These are phyloP conservation scores for Fragaria vesca DNA, from an alignment of 306 rosid species.

Conservation along the genomic window DNA sequence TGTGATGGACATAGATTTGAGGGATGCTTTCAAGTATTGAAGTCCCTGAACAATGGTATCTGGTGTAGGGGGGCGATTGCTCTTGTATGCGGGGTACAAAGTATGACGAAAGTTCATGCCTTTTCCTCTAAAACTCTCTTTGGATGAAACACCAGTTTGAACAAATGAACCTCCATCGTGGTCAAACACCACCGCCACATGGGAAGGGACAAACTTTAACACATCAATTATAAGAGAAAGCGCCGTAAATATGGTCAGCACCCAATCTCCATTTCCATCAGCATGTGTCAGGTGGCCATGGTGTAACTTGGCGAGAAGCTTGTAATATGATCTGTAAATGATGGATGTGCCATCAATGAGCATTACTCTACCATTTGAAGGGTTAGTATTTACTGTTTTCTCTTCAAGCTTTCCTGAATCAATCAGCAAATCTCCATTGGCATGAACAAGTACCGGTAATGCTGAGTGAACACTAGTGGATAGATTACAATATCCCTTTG, in stretches of 20 bases:
- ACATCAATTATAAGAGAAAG: constrained; percentile 87
- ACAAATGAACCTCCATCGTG: constrained; percentile 93
- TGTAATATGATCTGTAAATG: constrained; percentile 83
- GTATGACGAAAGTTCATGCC: constrained; percentile 91
- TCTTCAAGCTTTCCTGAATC: constrained; percentile 36
- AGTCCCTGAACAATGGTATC: constrained; percentile 97
- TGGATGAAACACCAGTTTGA: constrained; percentile 74
- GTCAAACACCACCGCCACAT: constrained; percentile 97
- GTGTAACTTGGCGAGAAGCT: constrained; percentile 90
- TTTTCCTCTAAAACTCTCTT: constrained; percentile 80
- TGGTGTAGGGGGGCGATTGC: constrained; percentile 95
- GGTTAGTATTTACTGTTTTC: constrained; percentile 15
- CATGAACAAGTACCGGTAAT: constrained; percentile 33
- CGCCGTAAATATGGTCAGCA: constrained; percentile 77
- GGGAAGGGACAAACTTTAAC: constrained; percentile 83
- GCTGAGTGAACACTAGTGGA: constrained; percentile 29
- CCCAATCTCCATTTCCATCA: constrained; percentile 99
- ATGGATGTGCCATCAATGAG: constrained; percentile 86
- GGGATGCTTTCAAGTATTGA: constrained; percentile 91
- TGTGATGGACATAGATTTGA: constrained; percentile 89
- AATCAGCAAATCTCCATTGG: constrained; percentile 25
- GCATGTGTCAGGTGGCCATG: constrained; percentile 89
- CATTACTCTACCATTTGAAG: constrained; percentile 79
- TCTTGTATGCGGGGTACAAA: constrained; percentile 82
- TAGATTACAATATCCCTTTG: constrained; percentile 53